Base-by-base conservation (phyloP, 139 green algal genomes). In the Coelastrella sp. region DNA sequence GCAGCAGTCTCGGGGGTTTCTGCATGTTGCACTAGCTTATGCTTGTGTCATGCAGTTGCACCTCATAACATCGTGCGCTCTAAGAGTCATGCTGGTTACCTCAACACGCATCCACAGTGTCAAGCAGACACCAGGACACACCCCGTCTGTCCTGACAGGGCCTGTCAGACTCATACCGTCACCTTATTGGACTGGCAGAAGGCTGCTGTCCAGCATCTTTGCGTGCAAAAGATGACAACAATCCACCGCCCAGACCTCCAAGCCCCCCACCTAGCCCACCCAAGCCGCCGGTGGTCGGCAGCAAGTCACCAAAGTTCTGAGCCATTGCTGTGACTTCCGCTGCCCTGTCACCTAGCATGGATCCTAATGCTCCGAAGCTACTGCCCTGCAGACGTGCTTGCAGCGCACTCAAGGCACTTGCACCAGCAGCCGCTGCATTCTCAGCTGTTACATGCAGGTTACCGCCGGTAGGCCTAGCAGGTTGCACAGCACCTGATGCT, bases 301-400 rank as follows among this genome's bases (percentile, higher is more conserved):
- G 76, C 76, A 91, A 83, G 60, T 91, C 84, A 6, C 77, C 83
- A 59, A 91, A 84, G 66, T 89, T 81, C 66, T 90, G 84, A 4
- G 90, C 90, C 75, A 93, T 89, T 4, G 88, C 88, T 7, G 81
- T 91, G 76, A 91, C 84, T 81, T 91, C 90, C 19, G 90, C 90
- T 5, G 90, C 90, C 60, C 50, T 88, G 81, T 93, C 90, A 8
- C 90, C 90, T 62, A 91, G 75, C 83, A 92, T 60, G 5, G 66
- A 84, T 6, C 86, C 84, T 17, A 92, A 75, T n/a, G 80, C 81
- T 50, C 89, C 84, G 30, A 92, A 69, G 34, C 79, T 68, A 27
- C 85, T 81, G 25, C 50, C 80, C 64, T 89, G 88, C 60, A 91
- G 63, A 19, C 85, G 69, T 15, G 88, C 85, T 30, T 89, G 82